Evolutionary conservation across 2,329 filamentous ascomycete genomes (phyloP).

Genomic region (Alternaria ethzedia): DNA sequence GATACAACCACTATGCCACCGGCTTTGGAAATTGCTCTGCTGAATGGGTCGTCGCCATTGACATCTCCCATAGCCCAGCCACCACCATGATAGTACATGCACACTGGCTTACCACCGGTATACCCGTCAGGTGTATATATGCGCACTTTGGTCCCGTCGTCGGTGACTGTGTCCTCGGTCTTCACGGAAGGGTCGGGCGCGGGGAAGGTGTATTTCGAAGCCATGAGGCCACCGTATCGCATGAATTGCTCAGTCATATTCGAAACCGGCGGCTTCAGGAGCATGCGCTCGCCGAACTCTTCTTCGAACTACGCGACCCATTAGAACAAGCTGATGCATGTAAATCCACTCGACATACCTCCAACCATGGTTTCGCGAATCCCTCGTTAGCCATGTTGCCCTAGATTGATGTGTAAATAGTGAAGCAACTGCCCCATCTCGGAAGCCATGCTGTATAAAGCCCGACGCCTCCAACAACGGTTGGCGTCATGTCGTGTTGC

Average conservation of each 20-base stretch:
- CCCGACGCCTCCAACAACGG: no score
- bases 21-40: slow-evolving; percentile 31
- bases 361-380: slow-evolving; percentile 38
- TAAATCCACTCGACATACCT: slow-evolving; percentile 29
- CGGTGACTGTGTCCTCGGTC: slow-evolving; percentile 37
- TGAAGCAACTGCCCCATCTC: neutral
- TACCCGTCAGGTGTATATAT: slow-evolving; percentile 46
- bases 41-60: slow-evolving; percentile 40
- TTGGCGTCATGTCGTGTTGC: neutral
- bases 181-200: slow-evolving; percentile 40
- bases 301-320: slow-evolving; percentile 36
- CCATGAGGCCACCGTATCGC: slow-evolving; percentile 25
- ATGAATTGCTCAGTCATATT: slow-evolving; percentile 22
- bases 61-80: slow-evolving; percentile 49
- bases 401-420: neutral
- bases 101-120: slow-evolving; percentile 37
- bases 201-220: slow-evolving; percentile 36
- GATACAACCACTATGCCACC: slow-evolving; percentile 41
- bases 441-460: neutral
- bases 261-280: slow-evolving; percentile 31
- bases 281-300: slow-evolving; percentile 37
- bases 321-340: neutral
- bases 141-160: slow-evolving; percentile 37
- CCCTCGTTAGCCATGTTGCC: slow-evolving; percentile 21
- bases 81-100: slow-evolving; percentile 47